phyloP scores from a whole-genome alignment of 768 basidiomycete genomes.

The Daedaleopsis nitida region DNA sequence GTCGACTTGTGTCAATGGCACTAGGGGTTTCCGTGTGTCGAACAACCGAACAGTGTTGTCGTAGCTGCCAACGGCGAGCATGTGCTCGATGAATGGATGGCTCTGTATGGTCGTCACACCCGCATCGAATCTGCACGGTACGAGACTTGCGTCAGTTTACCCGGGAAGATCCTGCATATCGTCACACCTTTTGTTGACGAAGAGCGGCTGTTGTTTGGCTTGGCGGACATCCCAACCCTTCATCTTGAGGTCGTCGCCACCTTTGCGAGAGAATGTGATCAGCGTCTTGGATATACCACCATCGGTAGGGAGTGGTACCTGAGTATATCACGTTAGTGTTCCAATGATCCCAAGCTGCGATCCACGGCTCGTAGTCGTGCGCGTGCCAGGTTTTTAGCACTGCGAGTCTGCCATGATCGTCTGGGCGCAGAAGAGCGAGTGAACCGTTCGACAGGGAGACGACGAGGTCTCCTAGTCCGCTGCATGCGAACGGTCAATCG shows the following conservation, averaged over 20 bases:
- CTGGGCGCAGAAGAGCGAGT: slow-evolving; percentile 59
- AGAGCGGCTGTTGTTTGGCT: slow-evolving; percentile 57
- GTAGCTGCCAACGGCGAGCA: slow-evolving; percentile 94
- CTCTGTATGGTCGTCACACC: slow-evolving; percentile 91
- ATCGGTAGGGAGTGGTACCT: slow-evolving; percentile 45
- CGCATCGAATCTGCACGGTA: slow-evolving; percentile 73
- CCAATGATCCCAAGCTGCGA: slow-evolving; percentile 91
- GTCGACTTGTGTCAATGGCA: slow-evolving; percentile 58
- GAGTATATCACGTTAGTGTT: slow-evolving; percentile 79
- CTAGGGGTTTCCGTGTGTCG: slow-evolving; percentile 70
- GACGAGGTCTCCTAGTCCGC: slow-evolving; percentile 59
- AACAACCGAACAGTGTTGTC: slow-evolving; percentile 79
- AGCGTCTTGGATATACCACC: background rate
- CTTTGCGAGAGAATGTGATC: slow-evolving; percentile 39
- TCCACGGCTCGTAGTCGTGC: slow-evolving; percentile 95
- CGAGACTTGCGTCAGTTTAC: slow-evolving; percentile 4
- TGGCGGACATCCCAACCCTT: slow-evolving; percentile 90
- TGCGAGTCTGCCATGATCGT: slow-evolving; percentile 45
- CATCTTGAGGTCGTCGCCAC: slow-evolving; percentile 89
- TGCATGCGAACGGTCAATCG: slow-evolving; percentile 26
- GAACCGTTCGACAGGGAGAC: slow-evolving; percentile 84
- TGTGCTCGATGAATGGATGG: slow-evolving; percentile 75
- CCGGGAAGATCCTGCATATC: background rate
- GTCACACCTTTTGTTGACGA: slow-evolving; percentile 70
- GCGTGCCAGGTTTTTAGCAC: slow-evolving; percentile 73